Evolutionary conservation across 495 filamentous ascomycete species (phyloP), one percentile per base, ranked within the genome.

Genomic region (Melanomma pulvis-pyrius): DNA sequence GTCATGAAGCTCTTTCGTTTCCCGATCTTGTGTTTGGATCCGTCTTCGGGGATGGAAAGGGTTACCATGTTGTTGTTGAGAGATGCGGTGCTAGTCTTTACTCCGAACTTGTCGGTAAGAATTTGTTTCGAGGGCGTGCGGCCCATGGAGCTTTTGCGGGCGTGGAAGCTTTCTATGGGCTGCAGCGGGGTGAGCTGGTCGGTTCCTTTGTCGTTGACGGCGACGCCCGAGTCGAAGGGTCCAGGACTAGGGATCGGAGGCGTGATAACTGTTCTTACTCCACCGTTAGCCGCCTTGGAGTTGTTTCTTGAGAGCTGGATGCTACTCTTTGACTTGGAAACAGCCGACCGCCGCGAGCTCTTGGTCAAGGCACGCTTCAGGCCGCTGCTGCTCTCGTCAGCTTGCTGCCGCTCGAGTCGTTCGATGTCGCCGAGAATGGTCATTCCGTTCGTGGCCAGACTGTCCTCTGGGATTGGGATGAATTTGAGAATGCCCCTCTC

Each of bases 401-500:
- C 73, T 17, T 74, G 72, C 25, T 73, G 69, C 29, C 76, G 82
- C 66, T 83, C 83, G 29, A 87, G 65, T 34, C 85, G 83, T 46
- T 90, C 82, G 46, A 91, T 85, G 73, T 90, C 86, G n/a, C 83
- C 84, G 41, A 84, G 80, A 22, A 90, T 77, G 0, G 91, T 94
- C 54, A 78, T 83, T 13, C 90, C 88, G 51, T 86, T 84, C n/a
- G 78, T 84, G 0, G 90, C 91, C 30, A 92, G 62, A 59, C 90
- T 85, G 44, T 90, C 88, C 63, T 93, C 90, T 0, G 80, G 69
- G 2, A 88, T 82, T 5, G 87, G 78, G n/a, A 84, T 73, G 71
- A 91, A 96, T 41, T 88, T 83, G 36, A 96, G 73, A 19, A 91
- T 77, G 0, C 92, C 92, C 29, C 90, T 81, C 0, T 82, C 76